phyloP scores from a whole-genome alignment of 2,329 filamentous ascomycete genomes.

The Fusarium austroafricanum region DNA sequence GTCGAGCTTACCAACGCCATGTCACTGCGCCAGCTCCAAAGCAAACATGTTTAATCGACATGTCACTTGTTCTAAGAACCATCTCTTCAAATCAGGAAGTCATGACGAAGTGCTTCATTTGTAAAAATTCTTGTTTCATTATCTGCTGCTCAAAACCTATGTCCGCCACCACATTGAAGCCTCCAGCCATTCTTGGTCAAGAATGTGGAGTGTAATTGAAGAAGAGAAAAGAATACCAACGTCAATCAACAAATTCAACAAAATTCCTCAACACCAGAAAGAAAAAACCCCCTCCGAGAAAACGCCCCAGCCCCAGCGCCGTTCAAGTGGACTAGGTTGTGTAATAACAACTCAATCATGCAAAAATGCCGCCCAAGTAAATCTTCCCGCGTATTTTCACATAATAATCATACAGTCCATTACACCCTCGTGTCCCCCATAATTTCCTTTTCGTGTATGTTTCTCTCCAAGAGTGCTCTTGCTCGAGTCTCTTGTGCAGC shows the following conservation, averaged over 20 bases:
- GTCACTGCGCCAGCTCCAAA: background rate
- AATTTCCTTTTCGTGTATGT: constrained; percentile 10
- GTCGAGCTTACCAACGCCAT: background rate
- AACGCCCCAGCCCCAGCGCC: constrained; percentile 29
- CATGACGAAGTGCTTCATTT: constrained; percentile 3
- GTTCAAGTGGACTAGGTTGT: constrained; percentile 14
- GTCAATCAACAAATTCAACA: background rate
- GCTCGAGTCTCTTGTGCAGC: constrained; percentile 10
- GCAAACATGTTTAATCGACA: background rate
- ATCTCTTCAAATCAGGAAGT: background rate
- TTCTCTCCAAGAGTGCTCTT: constrained; percentile 21
- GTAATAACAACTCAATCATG: constrained; percentile 33
- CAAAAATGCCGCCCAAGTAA: constrained; percentile 15
- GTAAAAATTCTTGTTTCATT: constrained; percentile 14
- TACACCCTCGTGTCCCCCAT: constrained; percentile 19
- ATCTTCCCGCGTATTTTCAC: constrained; percentile 16
- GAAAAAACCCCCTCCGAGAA: background rate
- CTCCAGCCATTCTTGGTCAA: constrained; percentile 6
- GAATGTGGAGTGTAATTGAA: constrained; percentile 11
- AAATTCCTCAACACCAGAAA: constrained; percentile 12
- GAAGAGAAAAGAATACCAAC: constrained; percentile 1
- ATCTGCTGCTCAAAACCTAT: constrained; percentile 13
- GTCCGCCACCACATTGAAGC: constrained; percentile 9
- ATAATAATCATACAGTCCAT: constrained; percentile 37
- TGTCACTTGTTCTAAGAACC: background rate